phyloP scores from a whole-genome alignment of 805 yeast species.

The Ogataea trehaloabstinens region DNA sequence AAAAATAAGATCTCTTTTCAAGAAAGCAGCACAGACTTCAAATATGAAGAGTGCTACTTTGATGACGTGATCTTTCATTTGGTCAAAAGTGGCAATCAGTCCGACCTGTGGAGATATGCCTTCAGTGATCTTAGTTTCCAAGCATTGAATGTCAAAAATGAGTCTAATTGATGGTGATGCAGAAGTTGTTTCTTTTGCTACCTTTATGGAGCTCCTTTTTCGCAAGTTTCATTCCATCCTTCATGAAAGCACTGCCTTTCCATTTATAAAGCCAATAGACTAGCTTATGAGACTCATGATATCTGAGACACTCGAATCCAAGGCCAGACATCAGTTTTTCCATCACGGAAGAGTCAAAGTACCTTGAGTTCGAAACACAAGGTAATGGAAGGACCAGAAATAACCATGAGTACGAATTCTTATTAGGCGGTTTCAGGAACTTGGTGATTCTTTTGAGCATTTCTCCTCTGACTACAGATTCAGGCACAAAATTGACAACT shows the following conservation, averaged over 20 bases:
- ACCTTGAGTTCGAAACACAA: conserved; percentile 80
- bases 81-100: conserved; percentile 9
- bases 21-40: conserved; percentile 15
- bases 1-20: conserved; percentile 4
- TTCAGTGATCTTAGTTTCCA: conserved; percentile 28
- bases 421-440: conserved; percentile 46
- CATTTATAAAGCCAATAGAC: conserved; percentile 69
- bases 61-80: conserved; percentile 1
- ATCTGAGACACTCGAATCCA: conserved; percentile 53
- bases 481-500: conserved; percentile 86
- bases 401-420: conserved; percentile 36
- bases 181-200: conserved; percentile 65
- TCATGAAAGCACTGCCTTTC: conserved; percentile 30
- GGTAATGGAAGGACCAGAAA: conserved; percentile 89
- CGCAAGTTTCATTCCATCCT: conserved; percentile 17
- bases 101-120: conserved; percentile 24
- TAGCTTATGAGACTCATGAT: conserved; percentile 65
- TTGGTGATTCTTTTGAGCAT: conserved; percentile 64
- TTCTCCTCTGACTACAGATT: conserved; percentile 64
- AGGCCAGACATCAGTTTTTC: conserved; percentile 48
- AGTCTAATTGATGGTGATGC: conserved; percentile 38
- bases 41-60: conserved; percentile 17
- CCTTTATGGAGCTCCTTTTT: conserved; percentile 60
- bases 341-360: conserved; percentile 49
- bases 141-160: conserved; percentile 1